Percentiles rank a stretch among this genome's conserved stretches.
phyloP scores from a whole-genome alignment of 495 filamentous ascomycete genomes.

The Cercophora sp. region DNA sequence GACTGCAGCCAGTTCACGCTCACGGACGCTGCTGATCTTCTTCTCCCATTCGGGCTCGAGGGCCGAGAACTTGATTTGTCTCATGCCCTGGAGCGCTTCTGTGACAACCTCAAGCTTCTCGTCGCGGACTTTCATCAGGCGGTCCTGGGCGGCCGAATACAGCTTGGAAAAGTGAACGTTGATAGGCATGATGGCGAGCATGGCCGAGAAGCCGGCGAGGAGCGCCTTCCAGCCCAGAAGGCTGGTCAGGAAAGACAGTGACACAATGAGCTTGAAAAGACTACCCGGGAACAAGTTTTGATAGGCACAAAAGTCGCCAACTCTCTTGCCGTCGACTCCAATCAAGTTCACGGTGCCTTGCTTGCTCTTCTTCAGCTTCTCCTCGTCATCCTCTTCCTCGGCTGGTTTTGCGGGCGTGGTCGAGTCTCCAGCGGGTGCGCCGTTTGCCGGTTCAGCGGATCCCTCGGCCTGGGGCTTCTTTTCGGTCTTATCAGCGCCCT shows the following conservation, averaged over 20 bases:
- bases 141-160: conserved; percentile 63
- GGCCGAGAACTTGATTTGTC: conserved; percentile 86
- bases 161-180: conserved; percentile 66
- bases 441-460: conserved; percentile 19
- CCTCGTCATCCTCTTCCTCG: conserved; percentile 50
- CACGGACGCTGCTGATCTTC: conserved; percentile 63
- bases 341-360: conserved; percentile 79
- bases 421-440: conserved; percentile 24
- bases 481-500: conserved; percentile 28
- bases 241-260: conserved; percentile 58
- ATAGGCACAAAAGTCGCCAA: conserved; percentile 66
- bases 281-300: conserved; percentile 61
- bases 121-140: conserved; percentile 76
- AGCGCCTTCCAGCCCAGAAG: conserved; percentile 73
- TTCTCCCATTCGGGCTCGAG: conserved; percentile 75
- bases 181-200: conserved; percentile 60
- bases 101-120: conserved; percentile 73
- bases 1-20: conserved; percentile 60
- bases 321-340: conserved; percentile 69
- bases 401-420: conserved; percentile 20
- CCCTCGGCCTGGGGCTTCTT: conserved; percentile 23
- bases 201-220: conserved; percentile 61
- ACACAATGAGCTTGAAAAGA: conserved; percentile 60
- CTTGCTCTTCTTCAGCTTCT: conserved; percentile 53
- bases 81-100: conserved; percentile 76